Evolutionary conservation across 2,329 filamentous ascomycete genomes (phyloP).

Genomic region (Fusarium ambrosium): DNA sequence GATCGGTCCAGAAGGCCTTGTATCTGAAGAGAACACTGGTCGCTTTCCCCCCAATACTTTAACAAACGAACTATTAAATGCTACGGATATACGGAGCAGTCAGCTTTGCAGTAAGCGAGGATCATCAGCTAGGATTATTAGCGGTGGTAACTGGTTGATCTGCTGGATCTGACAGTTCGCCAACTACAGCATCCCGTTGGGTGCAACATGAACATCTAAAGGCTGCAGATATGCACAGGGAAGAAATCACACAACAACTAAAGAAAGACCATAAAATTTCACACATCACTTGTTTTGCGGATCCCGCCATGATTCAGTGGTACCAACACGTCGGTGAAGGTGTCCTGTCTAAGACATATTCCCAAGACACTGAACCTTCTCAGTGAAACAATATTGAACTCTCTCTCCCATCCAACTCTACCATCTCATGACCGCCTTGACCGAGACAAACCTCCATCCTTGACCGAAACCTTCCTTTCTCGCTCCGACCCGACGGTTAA

Average conservation of each 20-base stretch:
- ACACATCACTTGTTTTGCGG: neutral
- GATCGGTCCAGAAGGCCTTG: neutral
- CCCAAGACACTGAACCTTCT: neutral
- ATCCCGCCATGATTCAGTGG: neutral
- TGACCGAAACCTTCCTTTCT: neutral
- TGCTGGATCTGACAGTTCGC: neutral
- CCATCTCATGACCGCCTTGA: neutral
- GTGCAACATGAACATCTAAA: neutral
- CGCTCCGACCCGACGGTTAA: neutral
- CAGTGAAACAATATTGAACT: neutral
- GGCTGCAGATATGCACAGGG: neutral
- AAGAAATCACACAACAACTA: neutral
- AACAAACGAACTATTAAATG: neutral
- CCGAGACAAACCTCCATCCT: constrained; percentile 1
- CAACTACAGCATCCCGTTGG: neutral
- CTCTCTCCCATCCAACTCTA: neutral
- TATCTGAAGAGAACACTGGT: neutral
- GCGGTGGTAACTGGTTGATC: neutral
- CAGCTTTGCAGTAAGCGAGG: neutral
- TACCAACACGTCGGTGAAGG: neutral
- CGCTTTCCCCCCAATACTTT: too few relatives aligned
- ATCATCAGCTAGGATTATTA: neutral
- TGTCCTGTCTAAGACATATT: neutral
- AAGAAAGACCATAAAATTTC: neutral
- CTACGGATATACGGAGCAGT: neutral